Evolutionary conservation across 805 yeast species (phyloP), one percentile per base, ranked within the genome.

Genomic region (Wickerhamiella parazyma): DNA sequence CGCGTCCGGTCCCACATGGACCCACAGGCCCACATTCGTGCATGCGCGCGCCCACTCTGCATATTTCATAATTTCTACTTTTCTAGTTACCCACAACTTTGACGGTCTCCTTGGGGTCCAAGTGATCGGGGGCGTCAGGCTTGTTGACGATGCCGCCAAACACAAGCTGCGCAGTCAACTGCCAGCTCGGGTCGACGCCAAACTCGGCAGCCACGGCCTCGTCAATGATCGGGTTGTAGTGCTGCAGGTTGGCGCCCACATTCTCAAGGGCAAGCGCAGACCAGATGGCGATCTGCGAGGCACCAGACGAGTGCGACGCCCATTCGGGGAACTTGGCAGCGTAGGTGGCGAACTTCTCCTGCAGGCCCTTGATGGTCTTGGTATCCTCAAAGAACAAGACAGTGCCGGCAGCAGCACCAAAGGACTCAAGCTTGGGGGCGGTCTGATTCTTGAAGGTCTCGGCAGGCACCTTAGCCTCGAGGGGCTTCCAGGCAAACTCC

Each of bases 281-380:
- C 76, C 76, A 72, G 14, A 69, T 57, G 49, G 59, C 55, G 47
- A 72, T 69, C 60, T 70, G 74, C 41, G 73, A 73, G 44, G 70
- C 67, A 59, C 58, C 59, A 12, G 51, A 39, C 35, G 72, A 56
- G 49, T 70, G 69, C 39, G 67, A 60, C 24, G 73, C 72, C 53
- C 69, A 71, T 41, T 57, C 57, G 49, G 71, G 73, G 67, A 71
- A 69, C 45, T 58, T 58, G 41, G 60, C 65, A 21, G 67, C 64
- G 56, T 59, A 70, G 9, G 54, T 56, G 44, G 73, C 66, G 58
- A 66, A 68, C 42, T 62, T 56, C 26, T 56, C 63, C 60, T 68
- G 68, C 52, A 69, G 51, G 22, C 55, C 54, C 49, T 67, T 60
- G 44, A 70, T 57, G 39, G 64, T 56, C 2, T 51, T 52, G 29